These are phyloP conservation scores for Schizothecium vesticola DNA, from an alignment of 495 filamentous ascomycete genomes.

Conservation along the genomic window DNA sequence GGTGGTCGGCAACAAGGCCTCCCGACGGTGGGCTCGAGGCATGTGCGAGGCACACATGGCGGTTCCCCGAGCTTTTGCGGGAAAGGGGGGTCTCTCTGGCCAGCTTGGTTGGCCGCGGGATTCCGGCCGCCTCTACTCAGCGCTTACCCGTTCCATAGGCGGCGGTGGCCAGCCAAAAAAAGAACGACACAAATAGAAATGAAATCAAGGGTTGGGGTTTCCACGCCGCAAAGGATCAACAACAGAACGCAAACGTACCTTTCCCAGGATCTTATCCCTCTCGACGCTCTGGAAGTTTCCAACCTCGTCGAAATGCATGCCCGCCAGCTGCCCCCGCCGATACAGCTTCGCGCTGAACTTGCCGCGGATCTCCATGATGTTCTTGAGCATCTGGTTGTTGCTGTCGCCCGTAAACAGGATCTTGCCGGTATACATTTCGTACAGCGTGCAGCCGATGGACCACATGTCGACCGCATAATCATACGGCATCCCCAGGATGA, in stretches of 20 bases:
- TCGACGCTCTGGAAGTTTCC: slow-evolving; percentile 83
- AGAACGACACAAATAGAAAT: slow-evolving; percentile 6
- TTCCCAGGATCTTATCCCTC: slow-evolving; percentile 77
- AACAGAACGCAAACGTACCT: slow-evolving; percentile 41
- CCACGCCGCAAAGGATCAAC: neutral
- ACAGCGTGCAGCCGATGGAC: slow-evolving; percentile 95
- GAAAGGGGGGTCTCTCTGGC: neutral
- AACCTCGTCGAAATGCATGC: slow-evolving; percentile 79
- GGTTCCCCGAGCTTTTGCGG: neutral
- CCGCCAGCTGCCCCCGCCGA: slow-evolving; percentile 65
- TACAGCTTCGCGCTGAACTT: slow-evolving; percentile 85
- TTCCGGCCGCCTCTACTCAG: slow-evolving; percentile 16
- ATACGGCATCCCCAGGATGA: slow-evolving; percentile 92
- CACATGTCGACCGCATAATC: slow-evolving; percentile 95
- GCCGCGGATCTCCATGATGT: slow-evolving; percentile 93
- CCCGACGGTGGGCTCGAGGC: neutral
- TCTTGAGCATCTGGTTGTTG: slow-evolving; percentile 96
- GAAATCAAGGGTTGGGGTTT: slow-evolving; percentile 6
- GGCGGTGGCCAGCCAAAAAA: slow-evolving; percentile 14
- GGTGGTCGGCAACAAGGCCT: neutral
- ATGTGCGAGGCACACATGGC: slow-evolving; percentile 3
- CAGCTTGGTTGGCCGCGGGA: slow-evolving; percentile 9
- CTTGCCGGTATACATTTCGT: slow-evolving; percentile 94
- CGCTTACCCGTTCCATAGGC: slow-evolving; percentile 10
- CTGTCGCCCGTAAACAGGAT: slow-evolving; percentile 91